Percentiles rank a stretch among this genome's conserved stretches.
These are phyloP conservation scores for Xylariaceae sp. DNA, from an alignment of 2,329 filamentous ascomycete genomes.

Conservation along the genomic window DNA sequence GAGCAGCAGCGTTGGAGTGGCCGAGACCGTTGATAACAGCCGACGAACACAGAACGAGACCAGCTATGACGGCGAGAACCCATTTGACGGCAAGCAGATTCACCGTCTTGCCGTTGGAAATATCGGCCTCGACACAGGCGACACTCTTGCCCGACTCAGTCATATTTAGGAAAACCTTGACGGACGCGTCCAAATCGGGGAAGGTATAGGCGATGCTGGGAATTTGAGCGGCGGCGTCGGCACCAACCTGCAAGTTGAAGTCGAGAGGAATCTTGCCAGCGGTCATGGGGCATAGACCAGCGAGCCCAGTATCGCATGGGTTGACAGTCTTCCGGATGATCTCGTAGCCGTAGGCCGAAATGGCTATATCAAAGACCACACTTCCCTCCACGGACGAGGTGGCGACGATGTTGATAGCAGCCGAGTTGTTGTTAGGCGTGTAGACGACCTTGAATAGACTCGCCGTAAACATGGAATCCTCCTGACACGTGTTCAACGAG, in stretches of 20 bases:
- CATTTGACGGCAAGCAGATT: constrained; percentile 75
- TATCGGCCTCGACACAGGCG: constrained; percentile 70
- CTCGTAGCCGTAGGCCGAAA: constrained; percentile 76
- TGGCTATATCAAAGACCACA: constrained; percentile 67
- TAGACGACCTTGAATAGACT: constrained; percentile 82
- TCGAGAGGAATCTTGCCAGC: constrained; percentile 71
- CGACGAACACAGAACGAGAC: constrained; percentile 67
- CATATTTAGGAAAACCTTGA: constrained; percentile 66
- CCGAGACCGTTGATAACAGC: constrained; percentile 76
- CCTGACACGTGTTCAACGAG: constrained; percentile 78
- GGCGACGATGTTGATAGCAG: constrained; percentile 69
- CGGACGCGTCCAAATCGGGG: constrained; percentile 73
- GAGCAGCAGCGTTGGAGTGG: constrained; percentile 79
- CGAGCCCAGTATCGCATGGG: constrained; percentile 64
- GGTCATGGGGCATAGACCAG: constrained; percentile 84
- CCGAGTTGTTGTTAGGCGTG: constrained; percentile 65
- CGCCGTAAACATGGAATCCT: constrained; percentile 77
- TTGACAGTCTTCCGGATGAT: constrained; percentile 62
- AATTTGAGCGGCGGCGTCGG: constrained; percentile 51
- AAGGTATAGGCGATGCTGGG: constrained; percentile 75
- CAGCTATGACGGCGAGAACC: constrained; percentile 70
- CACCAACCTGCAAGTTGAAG: constrained; percentile 54
- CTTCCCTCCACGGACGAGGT: constrained; percentile 77
- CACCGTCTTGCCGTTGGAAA: constrained; percentile 80
- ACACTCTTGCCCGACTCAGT: constrained; percentile 50